Conservation (phyloP, 306 rosid genomes). For the Malus sieversii region DNA sequence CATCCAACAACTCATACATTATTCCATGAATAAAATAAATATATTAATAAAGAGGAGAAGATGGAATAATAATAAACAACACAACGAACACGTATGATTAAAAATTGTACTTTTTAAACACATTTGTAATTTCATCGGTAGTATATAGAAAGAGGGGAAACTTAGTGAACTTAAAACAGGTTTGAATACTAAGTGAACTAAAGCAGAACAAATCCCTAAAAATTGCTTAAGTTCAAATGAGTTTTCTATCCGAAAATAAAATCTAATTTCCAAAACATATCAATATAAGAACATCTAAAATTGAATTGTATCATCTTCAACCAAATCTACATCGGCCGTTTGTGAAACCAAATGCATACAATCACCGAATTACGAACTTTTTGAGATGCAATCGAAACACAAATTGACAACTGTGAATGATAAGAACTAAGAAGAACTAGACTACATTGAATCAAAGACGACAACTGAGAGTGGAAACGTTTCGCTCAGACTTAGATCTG, state of each 20-base stretch:
- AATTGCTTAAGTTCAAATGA: too few relatives aligned
- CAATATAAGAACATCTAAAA: neutral
- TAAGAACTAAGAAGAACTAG: neutral
- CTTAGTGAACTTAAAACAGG: too few relatives aligned
- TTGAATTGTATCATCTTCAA: neutral
- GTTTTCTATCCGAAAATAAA: neutral
- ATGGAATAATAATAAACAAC: too few relatives aligned
- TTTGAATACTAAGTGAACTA: too few relatives aligned
- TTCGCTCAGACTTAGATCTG: constrained; percentile 41
- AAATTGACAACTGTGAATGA: neutral
- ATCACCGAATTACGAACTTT: neutral
- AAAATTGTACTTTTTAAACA: too few relatives aligned
- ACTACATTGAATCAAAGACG: neutral
- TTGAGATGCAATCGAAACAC: neutral
- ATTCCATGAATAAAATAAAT: too few relatives aligned
- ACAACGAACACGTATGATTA: too few relatives aligned
- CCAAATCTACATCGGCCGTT: neutral
- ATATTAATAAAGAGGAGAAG: too few relatives aligned
- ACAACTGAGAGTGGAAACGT: neutral
- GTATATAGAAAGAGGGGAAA: too few relatives aligned
- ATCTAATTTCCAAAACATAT: neutral
- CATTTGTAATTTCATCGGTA: too few relatives aligned
- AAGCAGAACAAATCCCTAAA: too few relatives aligned
- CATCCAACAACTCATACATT: too few relatives aligned
- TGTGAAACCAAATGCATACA: neutral